Base-by-base conservation (phyloP, 2,329 filamentous ascomycete species). In the Tolypocladium cylindrosporum region DNA sequence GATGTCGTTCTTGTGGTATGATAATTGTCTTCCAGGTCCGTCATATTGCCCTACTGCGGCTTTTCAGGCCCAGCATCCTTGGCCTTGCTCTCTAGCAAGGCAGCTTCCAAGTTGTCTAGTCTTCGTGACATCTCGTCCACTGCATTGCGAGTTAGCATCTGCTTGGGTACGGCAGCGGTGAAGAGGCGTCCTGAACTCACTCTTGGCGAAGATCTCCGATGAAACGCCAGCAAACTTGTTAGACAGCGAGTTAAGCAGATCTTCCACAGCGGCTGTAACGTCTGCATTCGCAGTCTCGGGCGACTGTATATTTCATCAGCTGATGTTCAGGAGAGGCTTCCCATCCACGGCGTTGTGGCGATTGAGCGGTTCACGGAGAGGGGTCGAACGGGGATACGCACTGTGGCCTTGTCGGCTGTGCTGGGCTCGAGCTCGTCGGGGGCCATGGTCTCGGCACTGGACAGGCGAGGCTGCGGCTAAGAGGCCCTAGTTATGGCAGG, bases 111-210 rank as follows among this genome's bases (percentile, higher is more conserved):
- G 59, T 86, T 90, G 69, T 97, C 92, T 27, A 97, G 76, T 34
- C 92, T 84, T 60, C 88, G 81, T 16, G 90, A 89, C 91, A 97
- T 96, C 62, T 96, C 91, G 68, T 96, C 92, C 89, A 97, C 91
- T 96, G 60, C 50, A 56, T n/a, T 36, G 37, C 21, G 9, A 3
- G 60, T 67, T 19, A 69, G 62, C 31, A 53, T 51, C 55, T 3
- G 31, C 31, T 52, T n/a, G 4, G 39, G 14, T 31, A 16, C 34
- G 36, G 13, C 21, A 27, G 16, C 14, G 16, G 39, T 9, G 4
- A 34, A 14, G 13, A 53, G 16, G 3, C 48, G n/a, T 36, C 13
- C 13, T n/a, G 19, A 2, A 76, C 86, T 70, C 73, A 96, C 91
- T 90, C 75, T 96, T 96, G 42, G 88, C 83, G 66, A 96, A 90